Evolutionary conservation across 2,329 filamentous ascomycete genomes (phyloP).

Genomic region (Aureobasidium pullulans): DNA sequence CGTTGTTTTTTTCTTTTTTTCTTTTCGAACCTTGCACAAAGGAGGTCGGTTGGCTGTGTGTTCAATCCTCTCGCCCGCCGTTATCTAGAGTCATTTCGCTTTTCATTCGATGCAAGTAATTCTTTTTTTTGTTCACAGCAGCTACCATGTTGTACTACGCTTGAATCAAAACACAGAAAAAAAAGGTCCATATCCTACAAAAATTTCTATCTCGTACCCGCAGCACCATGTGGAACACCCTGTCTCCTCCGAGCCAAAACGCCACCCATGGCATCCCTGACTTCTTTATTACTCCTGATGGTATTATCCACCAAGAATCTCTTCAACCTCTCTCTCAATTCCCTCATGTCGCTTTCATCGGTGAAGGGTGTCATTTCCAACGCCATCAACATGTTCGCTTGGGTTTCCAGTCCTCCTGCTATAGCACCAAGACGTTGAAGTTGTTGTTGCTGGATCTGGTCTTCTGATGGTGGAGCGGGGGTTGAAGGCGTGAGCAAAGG

Average conservation of each 20-base stretch:
- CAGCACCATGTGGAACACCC: slow-evolving; percentile 13
- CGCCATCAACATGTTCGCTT: slow-evolving; percentile 62
- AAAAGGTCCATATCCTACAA: neutral
- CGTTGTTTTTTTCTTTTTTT: too few species aligned
- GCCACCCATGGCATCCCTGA: slow-evolving; percentile 67
- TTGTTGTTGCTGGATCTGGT: slow-evolving; percentile 48
- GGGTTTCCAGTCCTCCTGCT: slow-evolving; percentile 56
- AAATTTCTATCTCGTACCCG: neutral
- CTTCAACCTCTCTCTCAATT: slow-evolving; percentile 64
- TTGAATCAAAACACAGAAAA: too few species aligned
- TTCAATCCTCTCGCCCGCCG: too few species aligned
- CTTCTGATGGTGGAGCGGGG: slow-evolving; percentile 13
- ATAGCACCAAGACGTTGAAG: slow-evolving; percentile 58
- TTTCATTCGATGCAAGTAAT: too few species aligned
- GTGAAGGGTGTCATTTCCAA: slow-evolving; percentile 76
- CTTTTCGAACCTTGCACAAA: too few species aligned
- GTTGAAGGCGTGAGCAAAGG: slow-evolving; percentile 40
- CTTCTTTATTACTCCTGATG: slow-evolving; percentile 70
- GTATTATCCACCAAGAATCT: slow-evolving; percentile 86
- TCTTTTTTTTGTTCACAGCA: too few species aligned
- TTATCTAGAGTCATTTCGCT: too few species aligned
- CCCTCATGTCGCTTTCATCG: slow-evolving; percentile 57
- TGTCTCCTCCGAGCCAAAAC: slow-evolving; percentile 46
- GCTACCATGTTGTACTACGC: too few species aligned
- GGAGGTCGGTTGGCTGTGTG: too few species aligned